Evolutionary conservation across 2,329 filamentous ascomycete genomes (phyloP), one percentile per base, ranked within the genome.

Genomic region (Pseudocercospora eumusae): DNA sequence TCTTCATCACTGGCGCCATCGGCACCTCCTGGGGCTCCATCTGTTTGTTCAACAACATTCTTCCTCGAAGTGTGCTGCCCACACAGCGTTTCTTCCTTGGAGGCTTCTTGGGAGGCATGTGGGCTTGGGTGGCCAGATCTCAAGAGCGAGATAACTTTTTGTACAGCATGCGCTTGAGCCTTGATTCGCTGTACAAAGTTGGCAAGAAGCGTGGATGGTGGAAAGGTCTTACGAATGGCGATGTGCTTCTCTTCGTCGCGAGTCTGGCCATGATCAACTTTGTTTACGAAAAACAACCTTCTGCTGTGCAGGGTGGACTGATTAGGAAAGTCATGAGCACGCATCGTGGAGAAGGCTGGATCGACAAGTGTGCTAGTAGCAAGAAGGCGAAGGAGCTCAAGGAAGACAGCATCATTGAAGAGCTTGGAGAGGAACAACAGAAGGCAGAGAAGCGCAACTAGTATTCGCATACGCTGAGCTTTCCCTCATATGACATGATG

Each of bases 171-270:
- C 84, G 93, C 1, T 79, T 88, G n/a, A 92, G 89, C 63, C 81
- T 96, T 28, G 90, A 96, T 74, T 91, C 86, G 40, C 76, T 92
- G 50, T 98, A 92, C 91, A 96, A 96, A 80, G 91, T 96, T 0
- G 92, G 93, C n/a, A 86, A 90, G 59, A 98, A 98, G 86, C 82
- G 88, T 33, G 85, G 91, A 1, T 92, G 92, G 86, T 96, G 93
- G 92, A 86, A 84, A 66, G 91, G 91, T 10, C 83, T 95, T 74
- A 86, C 84, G 70, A 90, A 91, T 40, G 92, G 92, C 0, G 93
- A 98, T 76, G 86, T 97, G 4, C 85, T 89, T 79, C 79, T 98
- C 3, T 93, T 98, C 72, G 89, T 93, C 15, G 76, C 86, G 18
- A 90, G 91, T 53, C 81, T 96, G 77, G 90, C 91, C 69, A 76